Conservation (phyloP, 192 early-diverging fungal species). For the Coemansia biformis region DNA sequence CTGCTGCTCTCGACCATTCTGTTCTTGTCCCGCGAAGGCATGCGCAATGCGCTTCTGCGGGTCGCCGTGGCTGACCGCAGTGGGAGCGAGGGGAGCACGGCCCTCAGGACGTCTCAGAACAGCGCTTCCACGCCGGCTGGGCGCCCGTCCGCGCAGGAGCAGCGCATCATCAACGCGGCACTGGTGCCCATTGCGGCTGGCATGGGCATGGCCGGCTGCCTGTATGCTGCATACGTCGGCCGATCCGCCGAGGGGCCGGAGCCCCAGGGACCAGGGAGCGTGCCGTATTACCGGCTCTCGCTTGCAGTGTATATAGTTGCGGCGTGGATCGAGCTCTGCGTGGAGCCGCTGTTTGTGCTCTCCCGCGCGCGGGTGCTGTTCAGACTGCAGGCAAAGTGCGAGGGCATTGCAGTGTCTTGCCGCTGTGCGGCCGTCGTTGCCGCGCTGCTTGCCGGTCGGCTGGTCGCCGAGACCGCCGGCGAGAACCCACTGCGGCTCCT, state of each 20-base stretch:
- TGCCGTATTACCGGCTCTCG: conserved; percentile 54
- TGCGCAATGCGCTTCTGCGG: conserved; percentile 67
- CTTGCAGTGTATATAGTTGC: conserved; percentile 66
- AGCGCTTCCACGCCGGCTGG: neutral
- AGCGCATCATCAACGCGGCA: conserved; percentile 35
- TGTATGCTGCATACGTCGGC: conserved; percentile 47
- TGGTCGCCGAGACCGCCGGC: conserved; percentile 5
- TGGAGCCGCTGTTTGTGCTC: conserved; percentile 83
- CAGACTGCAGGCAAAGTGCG: conserved; percentile 70
- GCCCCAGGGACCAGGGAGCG: conserved; percentile 3
- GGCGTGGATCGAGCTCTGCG: conserved; percentile 71
- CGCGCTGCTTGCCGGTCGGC: conserved; percentile 53
- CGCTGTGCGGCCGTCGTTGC: conserved; percentile 68
- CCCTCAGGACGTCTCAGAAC: no score
- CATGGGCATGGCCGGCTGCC: conserved; percentile 41
- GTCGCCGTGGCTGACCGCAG: conserved; percentile 16
- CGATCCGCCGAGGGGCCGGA: neutral
- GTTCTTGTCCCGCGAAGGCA: conserved; percentile 83
- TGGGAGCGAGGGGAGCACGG: neutral
- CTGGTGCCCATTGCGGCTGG: conserved; percentile 50
- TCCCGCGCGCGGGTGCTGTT: conserved; percentile 68
- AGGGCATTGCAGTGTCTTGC: conserved; percentile 72
- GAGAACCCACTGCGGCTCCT: conserved; percentile 57
- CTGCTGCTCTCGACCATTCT: conserved; percentile 82
- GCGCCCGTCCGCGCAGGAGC: conserved; percentile 20